Conservation (phyloP, 169 alveolate genomes). For the Eimeria necatrix region DNA sequence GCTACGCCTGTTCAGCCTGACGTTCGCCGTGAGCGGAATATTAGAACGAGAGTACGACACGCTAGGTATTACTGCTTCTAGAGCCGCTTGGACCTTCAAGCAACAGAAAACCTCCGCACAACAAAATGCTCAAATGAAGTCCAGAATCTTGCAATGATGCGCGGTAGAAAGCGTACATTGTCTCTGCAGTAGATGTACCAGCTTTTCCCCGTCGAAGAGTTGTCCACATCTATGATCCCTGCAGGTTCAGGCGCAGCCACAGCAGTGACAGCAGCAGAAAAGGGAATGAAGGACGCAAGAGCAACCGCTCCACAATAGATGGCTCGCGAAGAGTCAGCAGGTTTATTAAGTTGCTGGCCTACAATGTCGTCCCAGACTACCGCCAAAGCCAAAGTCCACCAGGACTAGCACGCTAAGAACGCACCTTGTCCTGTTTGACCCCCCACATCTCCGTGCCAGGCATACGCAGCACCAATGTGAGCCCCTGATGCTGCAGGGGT, state of each 20-base stretch:
- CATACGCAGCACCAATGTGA: neutral
- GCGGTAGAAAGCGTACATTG: constrained; percentile 20
- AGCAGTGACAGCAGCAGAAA: constrained; percentile 1
- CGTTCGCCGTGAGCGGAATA: no score
- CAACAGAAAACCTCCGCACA: neutral
- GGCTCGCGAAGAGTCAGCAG: no score
- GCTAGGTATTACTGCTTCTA: no score
- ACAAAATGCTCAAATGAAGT: neutral
- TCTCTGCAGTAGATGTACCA: constrained; percentile 73
- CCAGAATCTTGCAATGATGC: neutral
- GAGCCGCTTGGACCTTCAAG: no score
- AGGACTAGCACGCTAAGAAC: neutral
- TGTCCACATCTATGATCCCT: constrained; percentile 44
- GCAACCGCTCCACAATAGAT: no score
- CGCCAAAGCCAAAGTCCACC: neutral
- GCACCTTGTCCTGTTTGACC: constrained; percentile 2
- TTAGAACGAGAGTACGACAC: no score
- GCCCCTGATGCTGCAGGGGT: constrained; percentile 47
- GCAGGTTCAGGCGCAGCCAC: constrained; percentile 16
- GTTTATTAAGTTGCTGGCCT: neutral
- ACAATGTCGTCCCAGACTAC: constrained; percentile 20
- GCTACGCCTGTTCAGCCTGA: no score
- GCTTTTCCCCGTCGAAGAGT: constrained; percentile 70
- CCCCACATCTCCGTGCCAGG: constrained; percentile 57
- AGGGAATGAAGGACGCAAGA: no score